Conservation (phyloP, 768 basidiomycete genomes). For the Lactarius hengduanensis region DNA sequence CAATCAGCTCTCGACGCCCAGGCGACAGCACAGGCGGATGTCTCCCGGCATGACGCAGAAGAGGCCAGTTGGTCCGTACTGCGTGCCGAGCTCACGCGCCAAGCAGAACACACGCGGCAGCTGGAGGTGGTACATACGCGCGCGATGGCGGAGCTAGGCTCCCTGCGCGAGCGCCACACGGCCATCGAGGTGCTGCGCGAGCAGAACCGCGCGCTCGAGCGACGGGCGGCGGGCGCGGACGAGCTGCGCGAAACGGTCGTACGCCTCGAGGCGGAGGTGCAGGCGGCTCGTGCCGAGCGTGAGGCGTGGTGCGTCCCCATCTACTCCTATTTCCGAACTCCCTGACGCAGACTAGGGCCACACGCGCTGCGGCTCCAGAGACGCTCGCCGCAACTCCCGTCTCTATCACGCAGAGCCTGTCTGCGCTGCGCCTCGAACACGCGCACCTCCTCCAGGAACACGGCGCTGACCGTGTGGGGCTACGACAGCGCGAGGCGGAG, state of each 20-base stretch:
- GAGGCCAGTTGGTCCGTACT: constrained; percentile 63
- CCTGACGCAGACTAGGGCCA: constrained; percentile 35
- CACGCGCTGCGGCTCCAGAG: constrained; percentile 37
- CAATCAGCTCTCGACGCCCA: constrained; percentile 51
- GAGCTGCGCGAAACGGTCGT: constrained; percentile 55
- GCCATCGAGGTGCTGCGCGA: constrained; percentile 71
- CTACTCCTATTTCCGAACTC: not conserved
- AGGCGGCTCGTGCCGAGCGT: constrained; percentile 54
- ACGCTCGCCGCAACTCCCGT: constrained; percentile 47
- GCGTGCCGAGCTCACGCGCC: constrained; percentile 65
- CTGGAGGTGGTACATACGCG: constrained; percentile 45
- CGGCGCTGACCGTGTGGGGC: too few relatives aligned
- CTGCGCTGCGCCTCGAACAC: constrained; percentile 59
- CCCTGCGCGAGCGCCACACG: constrained; percentile 53
- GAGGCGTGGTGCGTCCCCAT: constrained; percentile 52
- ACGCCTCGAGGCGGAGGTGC: constrained; percentile 62
- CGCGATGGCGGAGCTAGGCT: constrained; percentile 11
- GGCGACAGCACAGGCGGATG: constrained; percentile 19
- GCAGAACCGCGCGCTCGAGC: constrained; percentile 66
- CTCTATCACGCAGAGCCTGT: constrained; percentile 53
- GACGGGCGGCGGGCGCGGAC: constrained; percentile 45
- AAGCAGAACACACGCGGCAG: constrained; percentile 52
- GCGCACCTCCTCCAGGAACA: constrained; percentile 53
- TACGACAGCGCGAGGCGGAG: too few relatives aligned
- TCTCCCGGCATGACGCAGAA: constrained; percentile 32